A percentile compares a stretch with the other conserved stretches of the same genome.
These are phyloP conservation scores for Xylaria sp. DNA, from an alignment of 2,329 filamentous ascomycete species.

Conservation along the genomic window DNA sequence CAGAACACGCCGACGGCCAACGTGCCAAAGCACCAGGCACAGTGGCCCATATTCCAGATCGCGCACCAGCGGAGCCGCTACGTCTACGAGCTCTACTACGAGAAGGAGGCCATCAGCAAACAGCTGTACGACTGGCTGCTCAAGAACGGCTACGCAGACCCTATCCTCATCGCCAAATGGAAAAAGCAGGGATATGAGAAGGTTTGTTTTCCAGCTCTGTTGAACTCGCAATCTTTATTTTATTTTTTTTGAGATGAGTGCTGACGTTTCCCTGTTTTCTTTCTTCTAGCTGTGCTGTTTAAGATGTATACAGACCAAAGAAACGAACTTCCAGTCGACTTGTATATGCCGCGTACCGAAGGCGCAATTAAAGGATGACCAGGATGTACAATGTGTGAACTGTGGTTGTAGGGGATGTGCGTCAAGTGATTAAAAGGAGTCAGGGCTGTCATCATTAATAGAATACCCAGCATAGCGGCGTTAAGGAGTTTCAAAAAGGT, in stretches of 20 bases:
- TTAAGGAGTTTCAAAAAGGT: slow-evolving; percentile 25
- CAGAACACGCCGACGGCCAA: slow-evolving; percentile 85
- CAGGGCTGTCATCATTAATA: slow-evolving; percentile 15
- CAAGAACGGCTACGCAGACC: slow-evolving; percentile 95
- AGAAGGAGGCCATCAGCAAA: slow-evolving; percentile 94
- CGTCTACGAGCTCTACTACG: slow-evolving; percentile 97
- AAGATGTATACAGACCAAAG: slow-evolving; percentile 97
- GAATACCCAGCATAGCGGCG: slow-evolving; percentile 35
- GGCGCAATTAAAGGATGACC: slow-evolving; percentile 85
- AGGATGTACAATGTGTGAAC: slow-evolving; percentile 90
- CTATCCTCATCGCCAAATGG: slow-evolving; percentile 97
- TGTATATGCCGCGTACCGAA: slow-evolving; percentile 96
- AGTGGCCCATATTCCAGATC: slow-evolving; percentile 98
- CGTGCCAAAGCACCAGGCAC: slow-evolving; percentile 83
- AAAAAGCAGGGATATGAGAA: slow-evolving; percentile 99
- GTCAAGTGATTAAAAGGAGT: slow-evolving; percentile 70
- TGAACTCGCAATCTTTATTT: no score
- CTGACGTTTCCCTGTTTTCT: slow-evolving; percentile 4
- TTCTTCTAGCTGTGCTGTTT: slow-evolving; percentile 83
- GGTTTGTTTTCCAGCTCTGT: slow-evolving; percentile 56
- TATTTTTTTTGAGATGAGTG: neutral
- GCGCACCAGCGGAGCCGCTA: slow-evolving; percentile 90
- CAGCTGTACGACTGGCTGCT: slow-evolving; percentile 93
- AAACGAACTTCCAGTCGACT: slow-evolving; percentile 98
- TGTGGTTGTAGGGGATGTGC: slow-evolving; percentile 93